Percentiles rank a stretch among this genome's conserved stretches.
Conservation (phyloP, 352 stramenopile genomes). For the Pythium aquatile region DNA sequence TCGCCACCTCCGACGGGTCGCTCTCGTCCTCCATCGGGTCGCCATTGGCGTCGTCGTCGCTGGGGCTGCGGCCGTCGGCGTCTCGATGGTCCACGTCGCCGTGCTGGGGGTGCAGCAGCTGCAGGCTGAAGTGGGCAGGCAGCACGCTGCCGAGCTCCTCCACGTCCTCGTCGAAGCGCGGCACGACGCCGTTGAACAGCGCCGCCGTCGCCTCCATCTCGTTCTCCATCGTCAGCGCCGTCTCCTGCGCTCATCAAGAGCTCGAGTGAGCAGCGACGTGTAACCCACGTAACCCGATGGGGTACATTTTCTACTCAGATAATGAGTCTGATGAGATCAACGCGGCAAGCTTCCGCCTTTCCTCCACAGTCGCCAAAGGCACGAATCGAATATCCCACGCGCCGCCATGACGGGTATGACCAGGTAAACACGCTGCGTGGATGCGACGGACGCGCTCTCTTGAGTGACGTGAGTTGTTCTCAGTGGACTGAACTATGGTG, state of each 20-base stretch:
- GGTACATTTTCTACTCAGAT: constrained; percentile 1
- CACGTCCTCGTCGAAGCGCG: constrained; percentile 51
- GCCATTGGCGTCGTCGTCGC: background rate
- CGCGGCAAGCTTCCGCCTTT: background rate
- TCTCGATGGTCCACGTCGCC: constrained; percentile 22
- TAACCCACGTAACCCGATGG: background rate
- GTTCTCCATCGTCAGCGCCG: constrained; percentile 31
- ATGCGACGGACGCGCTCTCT: background rate
- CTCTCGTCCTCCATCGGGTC: background rate
- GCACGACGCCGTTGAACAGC: constrained; percentile 48
- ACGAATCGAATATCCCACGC: background rate
- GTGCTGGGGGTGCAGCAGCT: constrained; percentile 30
- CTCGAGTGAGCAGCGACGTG: no score
- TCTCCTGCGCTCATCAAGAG: background rate
- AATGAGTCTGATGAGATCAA: background rate
- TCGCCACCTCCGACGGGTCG: constrained; percentile 23
- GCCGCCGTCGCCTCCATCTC: constrained; percentile 51
- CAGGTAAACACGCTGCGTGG: constrained; percentile 34
- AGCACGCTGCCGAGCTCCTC: constrained; percentile 46
- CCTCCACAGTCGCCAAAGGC: background rate
- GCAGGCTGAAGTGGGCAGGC: constrained; percentile 45
- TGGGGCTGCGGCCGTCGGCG: constrained; percentile 5
- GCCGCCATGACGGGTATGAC: constrained; percentile 73
- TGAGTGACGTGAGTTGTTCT: background rate
- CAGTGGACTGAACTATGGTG: background rate